Conservation (phyloP, 805 yeast species). For the Myxozyma mucilagina region DNA sequence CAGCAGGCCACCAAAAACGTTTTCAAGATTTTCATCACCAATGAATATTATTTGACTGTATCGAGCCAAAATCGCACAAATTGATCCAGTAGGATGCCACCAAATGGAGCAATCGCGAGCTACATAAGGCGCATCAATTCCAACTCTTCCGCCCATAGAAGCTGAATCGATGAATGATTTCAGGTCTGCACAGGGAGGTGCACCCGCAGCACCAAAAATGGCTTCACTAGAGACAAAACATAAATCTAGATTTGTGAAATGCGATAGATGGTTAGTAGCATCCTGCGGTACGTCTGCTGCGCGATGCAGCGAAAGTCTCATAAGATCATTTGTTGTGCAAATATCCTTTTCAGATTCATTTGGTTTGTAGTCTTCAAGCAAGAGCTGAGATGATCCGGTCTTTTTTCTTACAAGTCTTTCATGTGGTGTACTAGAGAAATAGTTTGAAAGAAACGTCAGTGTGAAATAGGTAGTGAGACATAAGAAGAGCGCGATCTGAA, state of each 20-base stretch:
- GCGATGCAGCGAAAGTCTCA: constrained; percentile 1
- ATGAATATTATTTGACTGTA: constrained; percentile 12
- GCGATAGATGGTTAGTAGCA: background rate
- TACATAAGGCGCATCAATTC: constrained; percentile 23
- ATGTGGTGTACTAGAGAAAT: background rate
- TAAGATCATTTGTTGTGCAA: background rate
- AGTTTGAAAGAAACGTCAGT: background rate
- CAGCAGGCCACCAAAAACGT: constrained; percentile 14
- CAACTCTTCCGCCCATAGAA: constrained; percentile 26
- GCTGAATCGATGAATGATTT: constrained; percentile 14
- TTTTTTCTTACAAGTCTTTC: background rate
- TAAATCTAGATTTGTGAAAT: background rate
- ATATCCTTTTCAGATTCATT: background rate
- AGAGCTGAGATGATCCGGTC: background rate
- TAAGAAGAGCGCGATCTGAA: background rate
- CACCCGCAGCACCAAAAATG: background rate
- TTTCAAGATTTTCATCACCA: constrained; percentile 25
- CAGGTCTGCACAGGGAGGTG: constrained; percentile 6
- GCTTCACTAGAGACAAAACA: constrained; percentile 8
- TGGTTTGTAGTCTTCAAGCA: background rate
- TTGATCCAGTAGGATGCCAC: constrained; percentile 19
- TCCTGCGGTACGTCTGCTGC: background rate
- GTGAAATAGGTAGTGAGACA: background rate
- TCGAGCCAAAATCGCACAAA: constrained; percentile 16
- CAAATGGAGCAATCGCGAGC: constrained; percentile 18